These are phyloP conservation scores for Trichopus zeylanicus DNA, from an alignment of 116 monocot species.

Conservation along the genomic window DNA sequence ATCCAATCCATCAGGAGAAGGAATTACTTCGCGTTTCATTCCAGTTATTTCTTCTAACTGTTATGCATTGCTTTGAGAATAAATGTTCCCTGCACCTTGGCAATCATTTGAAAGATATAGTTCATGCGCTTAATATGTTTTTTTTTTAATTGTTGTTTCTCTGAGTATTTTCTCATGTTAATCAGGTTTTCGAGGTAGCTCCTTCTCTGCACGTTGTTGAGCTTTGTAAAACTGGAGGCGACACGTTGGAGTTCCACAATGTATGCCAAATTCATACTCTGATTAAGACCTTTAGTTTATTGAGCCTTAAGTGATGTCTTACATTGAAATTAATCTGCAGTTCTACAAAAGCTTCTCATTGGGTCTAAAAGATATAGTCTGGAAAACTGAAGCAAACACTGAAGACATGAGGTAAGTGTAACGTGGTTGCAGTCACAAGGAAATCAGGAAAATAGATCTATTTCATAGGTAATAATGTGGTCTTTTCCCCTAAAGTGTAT, in stretches of 20 bases:
- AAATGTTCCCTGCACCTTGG: too few species aligned
- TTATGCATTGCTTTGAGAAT: too few species aligned
- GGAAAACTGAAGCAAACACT: constrained; percentile 48
- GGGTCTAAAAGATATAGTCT: constrained; percentile 71
- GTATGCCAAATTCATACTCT: constrained; percentile 19
- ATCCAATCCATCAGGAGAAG: too few species aligned
- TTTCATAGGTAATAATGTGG: too few species aligned
- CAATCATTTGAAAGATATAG: too few species aligned
- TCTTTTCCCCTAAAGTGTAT: too few species aligned
- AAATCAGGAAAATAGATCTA: too few species aligned
- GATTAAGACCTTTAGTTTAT: neutral
- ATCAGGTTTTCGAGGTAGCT: constrained; percentile 92
- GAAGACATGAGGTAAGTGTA: constrained; percentile 30
- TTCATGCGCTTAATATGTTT: too few species aligned
- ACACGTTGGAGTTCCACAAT: constrained; percentile 88
- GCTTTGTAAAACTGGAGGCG: constrained; percentile 84
- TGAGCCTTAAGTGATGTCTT: too few species aligned
- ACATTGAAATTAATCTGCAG: constrained; percentile 18
- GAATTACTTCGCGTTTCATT: too few species aligned
- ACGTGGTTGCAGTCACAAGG: too few species aligned
- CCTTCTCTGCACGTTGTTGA: constrained; percentile 91
- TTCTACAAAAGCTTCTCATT: constrained; percentile 73
- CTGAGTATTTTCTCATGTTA: neutral
- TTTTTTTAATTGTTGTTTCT: neutral
- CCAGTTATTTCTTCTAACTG: too few species aligned